Conservation (phyloP, 139 green algal genomes). For the Desmodesmus armatus region DNA sequence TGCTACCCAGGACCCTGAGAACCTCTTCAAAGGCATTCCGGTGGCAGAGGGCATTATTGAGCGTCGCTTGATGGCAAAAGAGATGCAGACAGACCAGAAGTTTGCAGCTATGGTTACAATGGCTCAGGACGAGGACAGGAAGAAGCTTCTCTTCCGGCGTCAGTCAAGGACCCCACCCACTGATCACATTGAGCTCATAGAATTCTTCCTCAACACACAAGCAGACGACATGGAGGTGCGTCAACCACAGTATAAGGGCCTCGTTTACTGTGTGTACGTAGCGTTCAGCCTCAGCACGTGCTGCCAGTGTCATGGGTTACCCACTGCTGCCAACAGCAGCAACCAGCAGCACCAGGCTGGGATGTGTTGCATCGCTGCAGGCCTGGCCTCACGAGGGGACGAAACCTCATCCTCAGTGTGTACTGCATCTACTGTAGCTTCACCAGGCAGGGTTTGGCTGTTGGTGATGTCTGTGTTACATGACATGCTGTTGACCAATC, state of each 20-base stretch:
- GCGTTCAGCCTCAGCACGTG: no score
- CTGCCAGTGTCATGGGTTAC: no score
- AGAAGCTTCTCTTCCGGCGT: constrained; percentile 51
- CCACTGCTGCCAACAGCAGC: no score
- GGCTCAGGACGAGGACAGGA: constrained; percentile 62
- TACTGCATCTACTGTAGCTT: neutral
- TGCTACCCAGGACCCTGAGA: constrained; percentile 61
- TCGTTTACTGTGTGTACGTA: no score
- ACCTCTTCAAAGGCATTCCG: constrained; percentile 52
- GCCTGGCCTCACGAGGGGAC: no score
- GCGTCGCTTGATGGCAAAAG: constrained; percentile 65
- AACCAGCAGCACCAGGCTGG: no score
- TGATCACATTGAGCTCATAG: constrained; percentile 68
- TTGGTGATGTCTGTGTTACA: no score
- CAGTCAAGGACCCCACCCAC: constrained; percentile 40
- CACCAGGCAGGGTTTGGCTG: no score
- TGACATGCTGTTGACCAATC: no score
- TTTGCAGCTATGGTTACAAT: constrained; percentile 61
- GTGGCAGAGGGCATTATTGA: constrained; percentile 66
- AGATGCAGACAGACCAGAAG: constrained; percentile 68
- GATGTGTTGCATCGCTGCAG: no score
- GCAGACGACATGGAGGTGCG: constrained; percentile 85
- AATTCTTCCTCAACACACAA: constrained; percentile 91
- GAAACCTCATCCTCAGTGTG: no score
- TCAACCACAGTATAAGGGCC: no score